Percentiles rank a stretch among this genome's conserved stretches.
Evolutionary conservation across 1,284 basidiomycete genomes (phyloP).

Genomic region (Heimioporus retisporus): DNA sequence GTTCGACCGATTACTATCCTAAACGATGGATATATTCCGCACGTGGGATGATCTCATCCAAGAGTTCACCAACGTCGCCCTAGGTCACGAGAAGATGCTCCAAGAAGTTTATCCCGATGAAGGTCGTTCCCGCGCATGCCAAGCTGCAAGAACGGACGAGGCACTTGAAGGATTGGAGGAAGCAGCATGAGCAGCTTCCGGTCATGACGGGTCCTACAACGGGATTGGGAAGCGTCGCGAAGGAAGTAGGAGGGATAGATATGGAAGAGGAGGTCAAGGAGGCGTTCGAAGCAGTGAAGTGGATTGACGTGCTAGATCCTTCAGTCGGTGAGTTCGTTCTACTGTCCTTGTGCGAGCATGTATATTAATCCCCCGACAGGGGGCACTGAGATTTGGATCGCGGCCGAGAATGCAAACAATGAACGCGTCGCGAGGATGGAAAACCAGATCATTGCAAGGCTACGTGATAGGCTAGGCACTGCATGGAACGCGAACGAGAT

Average conservation of each 20-base stretch:
- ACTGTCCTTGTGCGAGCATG: background rate
- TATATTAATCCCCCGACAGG: conserved; percentile 45
- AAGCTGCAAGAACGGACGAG: conserved; percentile 92
- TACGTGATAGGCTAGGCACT: conserved; percentile 95
- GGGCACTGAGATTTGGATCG: conserved; percentile 99
- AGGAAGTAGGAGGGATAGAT: conserved; percentile 87
- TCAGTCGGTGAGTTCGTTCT: conserved; percentile 70
- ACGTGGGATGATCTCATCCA: conserved; percentile 99
- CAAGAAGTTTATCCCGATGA: conserved; percentile 98
- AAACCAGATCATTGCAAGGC: conserved; percentile 96
- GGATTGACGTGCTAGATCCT: conserved; percentile 96
- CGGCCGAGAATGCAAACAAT: conserved; percentile 98
- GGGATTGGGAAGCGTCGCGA: conserved; percentile 78
- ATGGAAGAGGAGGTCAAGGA: conserved; percentile 99
- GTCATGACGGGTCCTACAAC: conserved; percentile 98
- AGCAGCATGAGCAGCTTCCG: conserved; percentile 98
- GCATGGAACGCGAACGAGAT: conserved; percentile 99
- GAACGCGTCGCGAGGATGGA: conserved; percentile 98
- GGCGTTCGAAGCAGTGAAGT: conserved; percentile 95
- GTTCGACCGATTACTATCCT: conserved; percentile 88
- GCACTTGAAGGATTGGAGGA: conserved; percentile 94
- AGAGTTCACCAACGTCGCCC: conserved; percentile 97
- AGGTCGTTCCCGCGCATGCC: conserved; percentile 91
- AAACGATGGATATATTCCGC: conserved; percentile 87
- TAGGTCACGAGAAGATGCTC: conserved; percentile 94